Evolutionary conservation across 805 yeast genomes (phyloP), one percentile per base, ranked within the genome.

Genomic region (Wickerhamomyces chaumierensis): DNA sequence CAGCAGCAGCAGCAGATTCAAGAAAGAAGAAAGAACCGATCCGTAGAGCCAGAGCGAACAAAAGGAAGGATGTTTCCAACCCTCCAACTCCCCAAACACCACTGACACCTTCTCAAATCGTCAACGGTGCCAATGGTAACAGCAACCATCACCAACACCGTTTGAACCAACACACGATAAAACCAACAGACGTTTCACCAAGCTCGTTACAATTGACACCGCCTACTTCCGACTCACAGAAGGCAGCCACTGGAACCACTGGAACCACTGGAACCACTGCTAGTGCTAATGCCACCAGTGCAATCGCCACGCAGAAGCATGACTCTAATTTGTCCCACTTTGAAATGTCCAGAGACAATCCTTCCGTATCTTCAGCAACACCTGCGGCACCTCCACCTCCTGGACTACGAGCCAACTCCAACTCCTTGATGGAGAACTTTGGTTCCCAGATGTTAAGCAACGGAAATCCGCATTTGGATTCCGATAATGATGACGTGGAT

Each of bases 71-170:
- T 21, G 23, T 9, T 16, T 47, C 35, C 28, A 49, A 55, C 20
- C 66, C 67, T 8, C 66, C 63, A 23, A 63, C 67, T 5, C 68
- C 68, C 39, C 62, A 66, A 1, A 62, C 67, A 2, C 68, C 68
- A 21, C 41, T 57, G 18, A 62, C 66, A 0, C 66, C 63, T 37
- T 45, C 19, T 19, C 25, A 19, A n/a, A 31, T 21, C 16, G 25
- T 5, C 12, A 28, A 12, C 31, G 11, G 17, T 38, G 23, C 16
- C 41, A 31, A 36, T 34, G 27, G 33, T 16, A 23, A 20, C 32
- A 18, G 33, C 33, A 37, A 13, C 12, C 29, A 25, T 25, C 29
- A 25, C 12, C 29, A 25, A 13, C 29, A 25, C 33, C 39, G 20
- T 12, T 35, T 17, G 18, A 28, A 28, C 21, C 25, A 12, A 39